phyloP scores from a whole-genome alignment of 1,139 yeast genomes.

The Scheffersomyces quercinus region DNA sequence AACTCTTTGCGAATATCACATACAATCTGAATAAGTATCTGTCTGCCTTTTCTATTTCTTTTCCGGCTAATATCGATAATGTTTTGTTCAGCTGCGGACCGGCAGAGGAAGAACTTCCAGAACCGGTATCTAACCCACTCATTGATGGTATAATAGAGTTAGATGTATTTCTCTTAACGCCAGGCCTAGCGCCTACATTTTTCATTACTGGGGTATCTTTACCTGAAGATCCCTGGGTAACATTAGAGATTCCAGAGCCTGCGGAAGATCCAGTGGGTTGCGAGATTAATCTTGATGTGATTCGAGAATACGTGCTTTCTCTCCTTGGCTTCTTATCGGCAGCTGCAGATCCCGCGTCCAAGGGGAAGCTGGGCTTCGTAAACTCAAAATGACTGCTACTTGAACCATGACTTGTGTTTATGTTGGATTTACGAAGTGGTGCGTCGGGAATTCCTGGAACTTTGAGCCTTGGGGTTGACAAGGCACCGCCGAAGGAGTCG shows the following conservation, averaged over 20 bases:
- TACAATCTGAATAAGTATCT: slow-evolving; percentile 52
- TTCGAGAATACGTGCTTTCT: slow-evolving; percentile 42
- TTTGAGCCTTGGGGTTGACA: slow-evolving; percentile 52
- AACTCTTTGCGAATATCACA: slow-evolving; percentile 63
- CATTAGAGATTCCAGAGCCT: slow-evolving; percentile 5
- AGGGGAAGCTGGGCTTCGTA: slow-evolving; percentile 37
- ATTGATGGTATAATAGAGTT: slow-evolving; percentile 11
- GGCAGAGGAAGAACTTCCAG: slow-evolving; percentile 3
- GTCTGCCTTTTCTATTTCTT: slow-evolving; percentile 46
- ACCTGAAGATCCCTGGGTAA: slow-evolving; percentile 1
- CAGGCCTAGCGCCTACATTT: slow-evolving; percentile 13
- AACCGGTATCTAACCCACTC: slow-evolving; percentile 2
- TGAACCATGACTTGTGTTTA: slow-evolving; percentile 17
- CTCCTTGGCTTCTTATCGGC: slow-evolving; percentile 19
- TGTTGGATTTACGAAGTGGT: slow-evolving; percentile 48
- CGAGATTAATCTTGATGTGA: slow-evolving; percentile 54
- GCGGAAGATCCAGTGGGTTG: slow-evolving; percentile 33
- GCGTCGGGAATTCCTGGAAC: slow-evolving; percentile 51
- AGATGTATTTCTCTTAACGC: slow-evolving; percentile 33
- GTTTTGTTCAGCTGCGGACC: not conserved
- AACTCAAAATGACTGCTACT: slow-evolving; percentile 26
- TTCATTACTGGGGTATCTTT: slow-evolving; percentile 15
- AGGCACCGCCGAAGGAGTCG: slow-evolving; percentile 24
- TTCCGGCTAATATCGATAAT: slow-evolving; percentile 15
- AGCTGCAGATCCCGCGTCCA: slow-evolving; percentile 10